phyloP scores from a whole-genome alignment of 768 basidiomycete species.

The Xerocomus brunneocitrinus region DNA sequence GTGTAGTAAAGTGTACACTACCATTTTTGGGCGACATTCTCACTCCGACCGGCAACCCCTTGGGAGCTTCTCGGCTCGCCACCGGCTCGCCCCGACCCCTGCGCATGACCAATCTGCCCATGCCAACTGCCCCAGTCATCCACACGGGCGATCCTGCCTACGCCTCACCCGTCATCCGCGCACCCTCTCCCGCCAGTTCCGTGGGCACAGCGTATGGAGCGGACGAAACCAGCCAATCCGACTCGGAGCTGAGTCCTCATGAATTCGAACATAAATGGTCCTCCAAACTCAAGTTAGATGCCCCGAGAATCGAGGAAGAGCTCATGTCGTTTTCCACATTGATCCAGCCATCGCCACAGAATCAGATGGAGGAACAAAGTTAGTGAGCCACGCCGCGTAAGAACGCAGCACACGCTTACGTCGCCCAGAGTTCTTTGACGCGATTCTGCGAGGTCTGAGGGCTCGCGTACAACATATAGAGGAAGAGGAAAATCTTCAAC shows the following conservation, averaged over 20 bases:
- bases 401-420: constrained; percentile 3
- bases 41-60: too few species aligned
- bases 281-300: constrained; percentile 32
- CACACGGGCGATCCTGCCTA: constrained; percentile 37
- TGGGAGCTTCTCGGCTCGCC: too few species aligned
- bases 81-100: too few species aligned
- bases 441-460: constrained; percentile 38
- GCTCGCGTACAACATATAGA: constrained; percentile 37
- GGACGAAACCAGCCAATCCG: constrained; percentile 42
- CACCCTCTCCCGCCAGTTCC: constrained; percentile 44
- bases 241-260: constrained; percentile 34
- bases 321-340: constrained; percentile 29
- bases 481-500: constrained; percentile 42
- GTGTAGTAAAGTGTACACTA: too few species aligned
- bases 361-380: constrained; percentile 39
- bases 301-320: constrained; percentile 36
- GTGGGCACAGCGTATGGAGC: constrained; percentile 44
- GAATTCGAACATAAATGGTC: constrained; percentile 36
- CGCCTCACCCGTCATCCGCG: constrained; percentile 42
- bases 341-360: constrained; percentile 32
- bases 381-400: constrained; percentile 10
- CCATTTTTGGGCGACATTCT: too few species aligned
- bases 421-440: constrained; percentile 31
- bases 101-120: too few species aligned
- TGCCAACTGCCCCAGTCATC: constrained; percentile 19